A percentile compares a stretch with the other conserved stretches of the same genome.
Evolutionary conservation across 179 eudicot species (phyloP).

Genomic region (Carnegiea gigantea): DNA sequence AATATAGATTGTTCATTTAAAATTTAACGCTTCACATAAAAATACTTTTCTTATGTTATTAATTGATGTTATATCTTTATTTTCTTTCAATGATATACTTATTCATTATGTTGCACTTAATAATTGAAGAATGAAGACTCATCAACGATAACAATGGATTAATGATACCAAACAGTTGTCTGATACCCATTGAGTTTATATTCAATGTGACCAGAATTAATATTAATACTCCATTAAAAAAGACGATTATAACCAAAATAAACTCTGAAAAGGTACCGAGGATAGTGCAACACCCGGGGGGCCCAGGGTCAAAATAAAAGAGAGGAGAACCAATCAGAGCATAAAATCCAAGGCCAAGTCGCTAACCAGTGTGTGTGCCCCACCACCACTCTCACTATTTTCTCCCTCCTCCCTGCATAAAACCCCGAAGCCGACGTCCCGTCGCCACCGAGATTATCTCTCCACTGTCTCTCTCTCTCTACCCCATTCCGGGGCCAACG

Average conservation of each 20-base stretch:
- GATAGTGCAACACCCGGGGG: neutral
- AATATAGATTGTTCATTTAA: too few relatives aligned
- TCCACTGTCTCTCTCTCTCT: slow-evolving; percentile 18
- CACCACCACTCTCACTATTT: neutral
- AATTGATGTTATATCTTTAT: too few relatives aligned
- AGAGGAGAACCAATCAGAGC: slow-evolving; percentile 8
- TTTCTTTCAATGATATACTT: too few relatives aligned
- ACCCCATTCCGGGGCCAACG: neutral
- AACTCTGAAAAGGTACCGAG: neutral
- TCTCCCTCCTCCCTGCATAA: slow-evolving; percentile 5
- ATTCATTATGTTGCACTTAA: too few relatives aligned
- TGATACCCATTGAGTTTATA: too few relatives aligned
- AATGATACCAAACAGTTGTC: too few relatives aligned
- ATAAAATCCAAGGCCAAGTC: neutral
- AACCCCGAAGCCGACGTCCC: neutral
- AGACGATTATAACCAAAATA: neutral
- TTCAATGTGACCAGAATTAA: too few relatives aligned
- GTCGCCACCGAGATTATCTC: slow-evolving; percentile 30
- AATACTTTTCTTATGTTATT: too few relatives aligned
- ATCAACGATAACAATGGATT: too few relatives aligned
- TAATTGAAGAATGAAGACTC: too few relatives aligned
- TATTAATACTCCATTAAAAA: too few relatives aligned
- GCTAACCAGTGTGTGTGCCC: neutral
- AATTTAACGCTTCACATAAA: too few relatives aligned
- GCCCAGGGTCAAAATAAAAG: neutral